Conservation (phyloP, 495 filamentous ascomycete genomes). For the Barbatosphaeria neglecta region DNA sequence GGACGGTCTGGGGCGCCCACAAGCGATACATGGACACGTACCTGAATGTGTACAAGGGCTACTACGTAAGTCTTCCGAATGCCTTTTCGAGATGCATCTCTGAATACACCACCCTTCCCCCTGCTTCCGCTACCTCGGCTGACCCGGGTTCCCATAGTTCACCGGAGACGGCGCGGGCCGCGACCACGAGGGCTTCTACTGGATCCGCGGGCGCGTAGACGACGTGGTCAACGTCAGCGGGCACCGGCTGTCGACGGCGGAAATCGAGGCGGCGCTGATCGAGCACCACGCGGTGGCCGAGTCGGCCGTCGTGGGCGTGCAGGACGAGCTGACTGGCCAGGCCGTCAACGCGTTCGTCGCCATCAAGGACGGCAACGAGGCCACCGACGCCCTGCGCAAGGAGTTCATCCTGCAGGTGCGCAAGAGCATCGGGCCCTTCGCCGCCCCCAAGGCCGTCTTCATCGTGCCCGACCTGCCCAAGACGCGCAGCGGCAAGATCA, state of each 20-base stretch:
- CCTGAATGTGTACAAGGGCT: constrained; percentile 93
- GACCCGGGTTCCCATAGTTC: constrained; percentile 57
- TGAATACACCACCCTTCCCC: not conserved
- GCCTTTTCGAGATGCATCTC: too few species aligned
- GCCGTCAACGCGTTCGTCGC: constrained; percentile 95
- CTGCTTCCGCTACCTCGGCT: too few species aligned
- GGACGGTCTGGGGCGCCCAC: constrained; percentile 96
- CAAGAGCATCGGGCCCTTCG: constrained; percentile 94
- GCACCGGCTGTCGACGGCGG: constrained; percentile 90
- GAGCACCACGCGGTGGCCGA: constrained; percentile 86
- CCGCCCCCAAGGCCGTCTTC: constrained; percentile 86
- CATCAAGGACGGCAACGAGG: constrained; percentile 76
- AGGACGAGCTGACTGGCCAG: constrained; percentile 90
- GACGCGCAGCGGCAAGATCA: constrained; percentile 96
- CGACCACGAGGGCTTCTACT: constrained; percentile 98
- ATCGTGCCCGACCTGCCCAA: constrained; percentile 89
- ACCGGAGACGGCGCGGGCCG: constrained; percentile 95
- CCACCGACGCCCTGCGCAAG: constrained; percentile 74
- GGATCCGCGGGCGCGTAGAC: constrained; percentile 97
- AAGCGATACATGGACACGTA: constrained; percentile 99
- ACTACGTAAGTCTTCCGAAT: constrained; percentile 67
- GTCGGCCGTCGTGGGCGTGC: constrained; percentile 87
- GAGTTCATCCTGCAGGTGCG: constrained; percentile 90
- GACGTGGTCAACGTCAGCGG: constrained; percentile 97
- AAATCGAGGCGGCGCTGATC: constrained; percentile 93